These are phyloP conservation scores for Articulospora tetracladia DNA, from an alignment of 495 filamentous ascomycete species.

Conservation along the genomic window DNA sequence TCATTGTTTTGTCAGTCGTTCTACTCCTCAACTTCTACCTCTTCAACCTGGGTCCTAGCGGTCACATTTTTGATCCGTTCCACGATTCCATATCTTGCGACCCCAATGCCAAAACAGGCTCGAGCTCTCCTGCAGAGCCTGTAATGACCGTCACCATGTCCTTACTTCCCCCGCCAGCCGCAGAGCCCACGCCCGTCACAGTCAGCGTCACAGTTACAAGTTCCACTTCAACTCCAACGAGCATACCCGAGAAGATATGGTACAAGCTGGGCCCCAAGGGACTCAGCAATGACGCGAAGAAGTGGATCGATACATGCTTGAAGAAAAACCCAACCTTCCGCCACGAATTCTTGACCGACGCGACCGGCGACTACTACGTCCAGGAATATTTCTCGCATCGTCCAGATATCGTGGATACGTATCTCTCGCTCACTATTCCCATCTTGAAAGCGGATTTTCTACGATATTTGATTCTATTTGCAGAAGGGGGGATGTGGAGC, in stretches of 20 bases:
- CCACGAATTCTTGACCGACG: constrained; percentile 14
- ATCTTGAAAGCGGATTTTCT: constrained; percentile 55
- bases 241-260: constrained; percentile 12
- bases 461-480: constrained; percentile 54
- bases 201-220: neutral
- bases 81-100: neutral
- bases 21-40: neutral
- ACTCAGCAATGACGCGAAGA: neutral
- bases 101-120: neutral
- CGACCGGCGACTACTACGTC: constrained; percentile 25
- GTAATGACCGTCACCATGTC: neutral
- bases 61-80: neutral
- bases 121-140: neutral
- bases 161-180: neutral
- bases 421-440: constrained; percentile 36
- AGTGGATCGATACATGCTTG: constrained; percentile 7
- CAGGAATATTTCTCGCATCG: constrained; percentile 22
- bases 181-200: neutral
- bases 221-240: neutral
- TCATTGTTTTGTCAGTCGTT: neutral
- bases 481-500: constrained; percentile 54
- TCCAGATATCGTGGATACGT: constrained; percentile 40
- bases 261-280: constrained; percentile 15
- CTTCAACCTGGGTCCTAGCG: neutral
- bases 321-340: constrained; percentile 5